Evolutionary conservation across 306 rosid genomes (phyloP), one percentile per base, ranked within the genome.

Genomic region (Vicia sativa): DNA sequence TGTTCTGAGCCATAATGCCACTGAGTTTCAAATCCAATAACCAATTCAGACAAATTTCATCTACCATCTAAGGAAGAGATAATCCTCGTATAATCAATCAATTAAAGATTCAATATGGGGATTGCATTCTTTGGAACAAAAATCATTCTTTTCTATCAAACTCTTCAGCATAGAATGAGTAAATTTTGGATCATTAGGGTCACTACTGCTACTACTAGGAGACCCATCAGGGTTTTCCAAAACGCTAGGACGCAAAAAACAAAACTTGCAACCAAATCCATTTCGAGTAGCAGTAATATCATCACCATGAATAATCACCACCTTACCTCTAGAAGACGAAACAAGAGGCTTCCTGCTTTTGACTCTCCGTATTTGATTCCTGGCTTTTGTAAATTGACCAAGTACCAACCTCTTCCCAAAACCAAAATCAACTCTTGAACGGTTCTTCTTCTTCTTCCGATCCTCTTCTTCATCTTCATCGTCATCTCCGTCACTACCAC

Each of bases 101-200:
- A 16, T 18, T 11, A 55, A 55, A 6, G 19, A 55, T 55, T 55
- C 73, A 31, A 82, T 37, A 74, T 89, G 96, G 31, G 88, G 73
- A 84, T 92, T 89, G 86, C 89, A 85, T 35, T 89, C 85, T 65
- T 71, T 84, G 52, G 89, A 85, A 79, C 65, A 79, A 65, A 92
- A 92, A 79, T 85, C 90, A 75, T 84, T 92, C 34, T 50, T 84
- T 69, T 92, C 92, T 6, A 92, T 72, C 11, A 92, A 73, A 75
- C 18, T 66, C 73, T 57, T 86, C 82, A 90, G 44, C 88, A 80
- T 86, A 23, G 73, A 80, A 46, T 46, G 41, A 28, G 83, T 84
- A 46, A 89, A 92, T 42, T 81, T 85, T 0, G 84, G 86, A 59
- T 80, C 55, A 58, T 87, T 82, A 5, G 96, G 95, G 61, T 87